Base-by-base conservation (phyloP, 2,329 filamentous ascomycete genomes). In the Diplodia sapinea region DNA sequence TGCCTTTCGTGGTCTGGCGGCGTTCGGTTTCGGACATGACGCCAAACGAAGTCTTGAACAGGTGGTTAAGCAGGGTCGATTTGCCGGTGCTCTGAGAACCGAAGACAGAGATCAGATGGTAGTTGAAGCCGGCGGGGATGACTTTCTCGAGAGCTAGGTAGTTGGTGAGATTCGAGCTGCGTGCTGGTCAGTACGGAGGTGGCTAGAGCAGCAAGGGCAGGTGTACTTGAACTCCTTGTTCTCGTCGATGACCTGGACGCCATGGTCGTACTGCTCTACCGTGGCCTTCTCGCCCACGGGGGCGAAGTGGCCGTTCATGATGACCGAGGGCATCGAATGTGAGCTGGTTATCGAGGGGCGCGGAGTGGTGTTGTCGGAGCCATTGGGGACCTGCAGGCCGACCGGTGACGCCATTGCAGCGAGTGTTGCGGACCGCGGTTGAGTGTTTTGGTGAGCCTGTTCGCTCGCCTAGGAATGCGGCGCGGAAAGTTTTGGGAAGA, bases 11-110 rank as follows among this genome's bases (percentile, higher is more conserved):
- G 0, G 95, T 99, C 85, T 99, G 95, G 70, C 93, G 89, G 71
- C 95, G 88, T 79, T 97, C 93, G 70, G 89, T 86, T 85, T 99
- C 95, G 74, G 93, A 92, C 95, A 99, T 99, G 77, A 99, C 94
- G 73, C 93, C 94, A 82, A 99, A 99, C 68, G 94, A 87, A 72
- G 95, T 99, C 70, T 93, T 92, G 78, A 99, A 99, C 68, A 99
- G 89, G 80, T 94, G 86, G 83, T 99, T 99, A 71, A 99, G 88
- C 55, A 99, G 86, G 6, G 95, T 99, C 55, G 95, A 98, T 83
- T 99, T 99, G 73, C 95, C 95, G 43, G 95, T 99, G 26, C 95
- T 98, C 84, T 99, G 95, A 68, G 94, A 98, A 52, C 95, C 95
- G 79, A 99, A 99, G 75, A 99, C 95, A 75, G 94, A 97, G 78